phyloP scores from a whole-genome alignment of 768 basidiomycete species.

The Lentinula lateritia region DNA sequence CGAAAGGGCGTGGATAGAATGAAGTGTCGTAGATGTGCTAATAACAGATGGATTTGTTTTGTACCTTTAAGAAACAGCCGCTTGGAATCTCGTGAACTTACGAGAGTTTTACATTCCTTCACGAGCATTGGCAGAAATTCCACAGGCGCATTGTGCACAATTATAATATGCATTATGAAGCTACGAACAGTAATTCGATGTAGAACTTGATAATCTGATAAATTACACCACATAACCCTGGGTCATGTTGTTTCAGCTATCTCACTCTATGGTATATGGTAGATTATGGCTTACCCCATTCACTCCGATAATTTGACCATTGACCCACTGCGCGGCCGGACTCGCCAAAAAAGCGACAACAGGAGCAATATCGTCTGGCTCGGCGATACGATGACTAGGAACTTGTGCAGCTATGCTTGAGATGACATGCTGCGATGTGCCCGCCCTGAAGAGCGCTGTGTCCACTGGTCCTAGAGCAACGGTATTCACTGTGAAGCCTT shows the following conservation, averaged over 20 bases:
- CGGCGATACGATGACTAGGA: constrained; percentile 41
- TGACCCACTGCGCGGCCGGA: constrained; percentile 51
- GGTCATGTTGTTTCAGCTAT: neutral
- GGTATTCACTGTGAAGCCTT: constrained; percentile 54
- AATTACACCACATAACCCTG: constrained; percentile 2
- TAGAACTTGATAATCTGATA: no score
- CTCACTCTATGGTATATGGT: neutral
- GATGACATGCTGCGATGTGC: constrained; percentile 44
- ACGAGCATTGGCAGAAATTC: neutral
- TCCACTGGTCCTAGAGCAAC: constrained; percentile 53
- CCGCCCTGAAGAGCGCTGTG: constrained; percentile 48
- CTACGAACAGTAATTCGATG: no score
- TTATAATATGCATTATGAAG: neutral
- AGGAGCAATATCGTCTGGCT: constrained; percentile 50
- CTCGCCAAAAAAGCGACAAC: constrained; percentile 49
- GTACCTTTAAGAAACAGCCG: no score
- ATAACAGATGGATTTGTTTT: no score
- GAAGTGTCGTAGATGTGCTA: no score
- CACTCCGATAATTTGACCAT: constrained; percentile 49
- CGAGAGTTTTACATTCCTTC: no score
- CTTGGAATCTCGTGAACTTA: no score
- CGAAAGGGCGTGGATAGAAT: no score
- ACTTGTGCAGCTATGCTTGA: constrained; percentile 38
- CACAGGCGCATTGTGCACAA: neutral
- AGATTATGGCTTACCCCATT: constrained; percentile 41